Evolutionary conservation across 768 basidiomycete genomes (phyloP), one percentile per base, ranked within the genome.

Genomic region (Gelatoporia subvermispora): DNA sequence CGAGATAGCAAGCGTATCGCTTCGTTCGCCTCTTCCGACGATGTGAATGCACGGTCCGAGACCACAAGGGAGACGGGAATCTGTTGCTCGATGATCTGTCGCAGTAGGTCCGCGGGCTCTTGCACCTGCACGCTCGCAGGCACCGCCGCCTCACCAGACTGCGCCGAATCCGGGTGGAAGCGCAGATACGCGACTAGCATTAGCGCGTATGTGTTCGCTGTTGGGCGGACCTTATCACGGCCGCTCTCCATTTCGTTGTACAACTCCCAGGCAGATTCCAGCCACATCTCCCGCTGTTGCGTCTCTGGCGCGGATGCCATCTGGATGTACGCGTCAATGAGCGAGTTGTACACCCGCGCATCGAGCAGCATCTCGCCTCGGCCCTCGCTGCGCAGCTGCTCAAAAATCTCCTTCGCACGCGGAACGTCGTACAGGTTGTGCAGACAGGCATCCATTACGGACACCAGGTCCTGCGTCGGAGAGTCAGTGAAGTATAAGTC

Each of bases 381-480:
- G 0, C 65, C 54, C 8, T 64, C 58, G 18, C 52, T 53, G 5
- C 84, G 77, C 34, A 93, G 65, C 8, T 75, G 72, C 41, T 81
- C 77, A 53, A 93, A 92, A 20, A 94, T 77, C 34, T 72, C 69
- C 53, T 80, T 80, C 7, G 92, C 92, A 4, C 93, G 85, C 0
- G 76, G 72, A 0, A 93, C 81, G 61, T 93, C 88, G 63, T 85
- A 81, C 2, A 79, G 60, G 53, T 85, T 79, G 62, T 85, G 76
- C 11, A 94, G 67, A 61, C 93, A 94, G 3, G 90, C 88, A 56
- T 88, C 83, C 67, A 94, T 87, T 53, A 94, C 77, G 0, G 87
- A 81, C 10, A 89, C 62, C 47, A 78, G 72, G 63, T 92, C 88
- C 59, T 82, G 78, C 0, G 84, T 80, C 0, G 68, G 63, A 0